phyloP scores from a whole-genome alignment of 2,329 filamentous ascomycete genomes.

The Bipolaris oryzae region DNA sequence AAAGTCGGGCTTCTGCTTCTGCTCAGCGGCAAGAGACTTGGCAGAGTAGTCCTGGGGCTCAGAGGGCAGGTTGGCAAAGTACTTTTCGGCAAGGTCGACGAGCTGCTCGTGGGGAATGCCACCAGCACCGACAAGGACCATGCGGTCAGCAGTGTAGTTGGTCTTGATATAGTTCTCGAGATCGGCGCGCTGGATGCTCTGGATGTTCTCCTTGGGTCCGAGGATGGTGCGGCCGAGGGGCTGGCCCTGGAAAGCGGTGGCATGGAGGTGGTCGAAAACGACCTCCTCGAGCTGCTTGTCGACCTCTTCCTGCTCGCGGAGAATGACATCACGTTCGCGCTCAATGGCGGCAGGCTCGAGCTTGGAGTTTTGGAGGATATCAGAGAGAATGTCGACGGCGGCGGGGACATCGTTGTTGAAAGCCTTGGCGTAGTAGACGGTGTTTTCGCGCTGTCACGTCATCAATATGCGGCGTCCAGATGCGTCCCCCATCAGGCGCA shows the following conservation, averaged over 20 bases:
- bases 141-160: slow-evolving; percentile 99
- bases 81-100: slow-evolving; percentile 93
- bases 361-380: slow-evolving; percentile 99
- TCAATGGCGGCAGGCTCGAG: slow-evolving; percentile 92
- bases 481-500: neutral
- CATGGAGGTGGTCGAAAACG: slow-evolving; percentile 98
- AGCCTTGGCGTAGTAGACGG: slow-evolving; percentile 99
- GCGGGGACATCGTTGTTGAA: slow-evolving; percentile 98
- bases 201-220: slow-evolving; percentile 97
- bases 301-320: slow-evolving; percentile 98
- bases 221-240: slow-evolving; percentile 97
- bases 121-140: slow-evolving; percentile 96
- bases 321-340: slow-evolving; percentile 97
- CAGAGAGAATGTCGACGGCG: slow-evolving; percentile 96
- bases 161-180: slow-evolving; percentile 96
- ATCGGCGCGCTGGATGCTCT: slow-evolving; percentile 90
- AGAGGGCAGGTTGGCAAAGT: slow-evolving; percentile 82
- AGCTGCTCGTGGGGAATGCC: slow-evolving; percentile 93
- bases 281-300: slow-evolving; percentile 99
- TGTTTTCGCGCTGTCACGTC: slow-evolving; percentile 84
- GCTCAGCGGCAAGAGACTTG: slow-evolving; percentile 71
- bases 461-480: slow-evolving; percentile 31
- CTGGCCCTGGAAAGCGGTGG: slow-evolving; percentile 96
- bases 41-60: slow-evolving; percentile 76
- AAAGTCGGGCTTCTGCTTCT: slow-evolving; percentile 91